Conservation (phyloP, 2,329 filamentous ascomycete genomes). For the Calonectria pauciramosa region DNA sequence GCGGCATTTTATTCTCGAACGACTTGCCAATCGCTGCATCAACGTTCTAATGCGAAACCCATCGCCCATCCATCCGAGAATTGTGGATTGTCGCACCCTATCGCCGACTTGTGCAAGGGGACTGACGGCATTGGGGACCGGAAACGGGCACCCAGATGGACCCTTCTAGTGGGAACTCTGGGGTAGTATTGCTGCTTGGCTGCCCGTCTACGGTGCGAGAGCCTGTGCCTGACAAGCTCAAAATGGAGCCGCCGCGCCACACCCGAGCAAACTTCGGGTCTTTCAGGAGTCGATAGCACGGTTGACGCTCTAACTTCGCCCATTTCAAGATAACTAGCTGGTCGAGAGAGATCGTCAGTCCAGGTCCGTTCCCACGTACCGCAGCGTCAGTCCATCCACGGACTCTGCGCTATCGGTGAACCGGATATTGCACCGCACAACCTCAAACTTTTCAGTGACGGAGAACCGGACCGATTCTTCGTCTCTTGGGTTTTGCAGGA, state of each 20-base stretch:
- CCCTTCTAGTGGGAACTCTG: conserved; percentile 11
- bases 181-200: conserved; percentile 10
- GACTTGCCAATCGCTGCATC: conserved; percentile 3
- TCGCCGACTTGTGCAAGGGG: neutral
- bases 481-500: conserved; percentile 8
- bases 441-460: conserved; percentile 30
- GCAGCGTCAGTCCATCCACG: conserved; percentile 22
- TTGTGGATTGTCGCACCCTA: neutral
- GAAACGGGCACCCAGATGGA: neutral
- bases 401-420: conserved; percentile 6
- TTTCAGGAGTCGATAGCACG: conserved; percentile 11
- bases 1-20: conserved; percentile 27
- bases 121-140: neutral
- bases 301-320: neutral
- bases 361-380: conserved; percentile 16
- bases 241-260: neutral
- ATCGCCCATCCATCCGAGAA: conserved; percentile 6
- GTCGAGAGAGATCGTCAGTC: neutral
- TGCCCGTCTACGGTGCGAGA: neutral
- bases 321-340: neutral
- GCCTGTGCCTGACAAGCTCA: conserved; percentile 3
- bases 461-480: conserved; percentile 29
- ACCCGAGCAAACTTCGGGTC: conserved; percentile 8
- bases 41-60: conserved; percentile 13
- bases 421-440: conserved; percentile 26